Conservation (phyloP, 106 monocot genomes). For the Platanthera zijinensis region DNA sequence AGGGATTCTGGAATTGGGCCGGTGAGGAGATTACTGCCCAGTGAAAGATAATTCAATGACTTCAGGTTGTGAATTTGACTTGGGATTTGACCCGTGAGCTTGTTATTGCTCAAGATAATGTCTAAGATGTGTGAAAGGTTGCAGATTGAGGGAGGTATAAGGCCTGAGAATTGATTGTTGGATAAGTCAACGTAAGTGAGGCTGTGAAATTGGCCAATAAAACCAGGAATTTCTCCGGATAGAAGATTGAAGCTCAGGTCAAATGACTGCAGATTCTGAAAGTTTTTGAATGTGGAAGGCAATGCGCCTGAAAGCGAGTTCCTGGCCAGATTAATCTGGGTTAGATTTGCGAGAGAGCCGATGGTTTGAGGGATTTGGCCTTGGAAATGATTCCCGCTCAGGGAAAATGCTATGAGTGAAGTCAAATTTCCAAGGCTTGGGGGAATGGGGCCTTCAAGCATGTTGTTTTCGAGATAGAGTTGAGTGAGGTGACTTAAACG, state of each 20-base stretch:
- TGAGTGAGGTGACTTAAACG: slow-evolving; percentile 47
- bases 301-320: slow-evolving; percentile 48
- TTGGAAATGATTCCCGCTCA: slow-evolving; percentile 45
- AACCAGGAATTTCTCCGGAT: slow-evolving; percentile 48
- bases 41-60: slow-evolving; percentile 42
- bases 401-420: slow-evolving; percentile 36
- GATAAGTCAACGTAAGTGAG: slow-evolving; percentile 65
- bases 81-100: slow-evolving; percentile 57
- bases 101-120: slow-evolving; percentile 48
- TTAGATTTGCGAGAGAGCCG: slow-evolving; percentile 24
- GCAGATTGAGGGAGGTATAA: slow-evolving; percentile 55
- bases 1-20: slow-evolving; percentile 63
- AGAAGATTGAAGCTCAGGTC: slow-evolving; percentile 58
- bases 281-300: slow-evolving; percentile 30
- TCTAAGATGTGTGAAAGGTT: slow-evolving; percentile 29
- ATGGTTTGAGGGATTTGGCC: slow-evolving; percentile 51
- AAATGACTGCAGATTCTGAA: slow-evolving; percentile 33
- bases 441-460: slow-evolving; percentile 50
- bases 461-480: slow-evolving; percentile 67
- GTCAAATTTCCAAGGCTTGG: slow-evolving; percentile 30
- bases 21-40: slow-evolving; percentile 45
- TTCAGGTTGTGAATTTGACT: slow-evolving; percentile 37
- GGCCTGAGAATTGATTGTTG: slow-evolving; percentile 53
- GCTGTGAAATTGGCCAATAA: slow-evolving; percentile 31
- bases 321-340: slow-evolving; percentile 54